phyloP scores from a whole-genome alignment of 176 grass and related monocot genomes.

The Carex cristatella region DNA sequence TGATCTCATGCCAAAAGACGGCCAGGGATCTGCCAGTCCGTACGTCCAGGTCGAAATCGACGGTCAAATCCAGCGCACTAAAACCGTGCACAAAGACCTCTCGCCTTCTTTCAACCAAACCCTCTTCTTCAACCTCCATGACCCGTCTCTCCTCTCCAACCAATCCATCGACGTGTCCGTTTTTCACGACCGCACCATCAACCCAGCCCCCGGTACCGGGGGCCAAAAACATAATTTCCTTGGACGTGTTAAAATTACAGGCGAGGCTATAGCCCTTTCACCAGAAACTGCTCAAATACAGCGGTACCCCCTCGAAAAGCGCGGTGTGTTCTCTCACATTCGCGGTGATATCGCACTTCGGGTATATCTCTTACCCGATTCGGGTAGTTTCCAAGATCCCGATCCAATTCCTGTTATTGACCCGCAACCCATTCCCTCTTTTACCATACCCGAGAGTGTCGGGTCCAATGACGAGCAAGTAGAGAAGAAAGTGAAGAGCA shows the following conservation, averaged over 20 bases:
- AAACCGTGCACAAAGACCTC: slow-evolving; percentile 34
- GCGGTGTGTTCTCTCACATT: slow-evolving; percentile 34
- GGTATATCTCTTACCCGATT: slow-evolving; percentile 16
- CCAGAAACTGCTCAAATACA: not conserved
- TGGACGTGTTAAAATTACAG: slow-evolving; percentile 33
- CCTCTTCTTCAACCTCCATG: slow-evolving; percentile 29
- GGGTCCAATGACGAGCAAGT: not conserved
- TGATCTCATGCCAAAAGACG: slow-evolving; percentile 41
- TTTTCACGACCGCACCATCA: slow-evolving; percentile 12
- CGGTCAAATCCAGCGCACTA: slow-evolving; percentile 36
- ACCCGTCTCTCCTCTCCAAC: slow-evolving; percentile 26
- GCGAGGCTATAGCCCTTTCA: slow-evolving; percentile 8
- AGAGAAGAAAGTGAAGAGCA: slow-evolving; percentile 21
- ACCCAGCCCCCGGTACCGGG: not conserved
- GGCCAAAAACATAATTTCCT: slow-evolving; percentile 24
- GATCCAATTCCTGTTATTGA: not conserved
- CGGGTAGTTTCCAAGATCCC: not conserved
- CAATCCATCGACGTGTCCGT: slow-evolving; percentile 26
- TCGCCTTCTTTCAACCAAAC: slow-evolving; percentile 38
- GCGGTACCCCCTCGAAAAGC: slow-evolving; percentile 42
- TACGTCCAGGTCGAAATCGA: slow-evolving; percentile 44
- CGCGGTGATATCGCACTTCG: slow-evolving; percentile 38
- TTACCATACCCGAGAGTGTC: not conserved
- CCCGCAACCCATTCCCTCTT: not conserved
- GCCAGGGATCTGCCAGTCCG: slow-evolving; percentile 30